These are phyloP conservation scores for Picea abies DNA, from an alignment of 83 land plant genomes.

Conservation along the genomic window DNA sequence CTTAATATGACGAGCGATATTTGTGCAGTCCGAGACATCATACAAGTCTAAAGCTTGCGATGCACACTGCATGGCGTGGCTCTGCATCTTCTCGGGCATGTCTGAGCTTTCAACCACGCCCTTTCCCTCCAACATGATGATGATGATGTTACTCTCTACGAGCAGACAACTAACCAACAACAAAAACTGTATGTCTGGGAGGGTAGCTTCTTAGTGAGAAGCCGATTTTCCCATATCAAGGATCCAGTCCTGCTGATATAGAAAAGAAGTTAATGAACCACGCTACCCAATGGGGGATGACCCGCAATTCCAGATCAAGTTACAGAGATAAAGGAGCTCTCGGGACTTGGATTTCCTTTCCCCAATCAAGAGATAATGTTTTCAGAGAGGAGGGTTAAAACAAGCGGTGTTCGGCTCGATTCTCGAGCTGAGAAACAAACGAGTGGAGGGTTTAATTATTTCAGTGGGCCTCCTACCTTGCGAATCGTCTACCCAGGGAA, in stretches of 20 bases:
- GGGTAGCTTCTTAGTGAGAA: too few species aligned
- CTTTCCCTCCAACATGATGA: conserved; percentile 65
- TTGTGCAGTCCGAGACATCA: conserved; percentile 64
- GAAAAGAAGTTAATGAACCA: neutral
- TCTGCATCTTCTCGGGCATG: conserved; percentile 80
- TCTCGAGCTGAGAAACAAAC: too few species aligned
- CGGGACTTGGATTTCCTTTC: too few species aligned
- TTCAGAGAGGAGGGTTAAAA: too few species aligned
- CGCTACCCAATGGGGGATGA: neutral
- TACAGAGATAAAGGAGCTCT: neutral
- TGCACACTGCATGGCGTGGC: conserved; percentile 73
- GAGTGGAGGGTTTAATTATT: too few species aligned
- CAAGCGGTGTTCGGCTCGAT: too few species aligned
- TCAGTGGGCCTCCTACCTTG: too few species aligned
- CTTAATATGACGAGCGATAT: conserved; percentile 71
- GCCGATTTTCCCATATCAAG: neutral
- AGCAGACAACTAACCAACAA: too few species aligned
- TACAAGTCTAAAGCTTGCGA: conserved; percentile 74
- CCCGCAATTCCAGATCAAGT: neutral
- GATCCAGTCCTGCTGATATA: neutral
- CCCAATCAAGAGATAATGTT: too few species aligned
- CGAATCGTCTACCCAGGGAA: too few species aligned
- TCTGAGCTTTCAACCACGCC: conserved; percentile 74
- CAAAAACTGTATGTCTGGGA: too few species aligned
- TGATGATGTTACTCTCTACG: too few species aligned